Percentiles rank a stretch among this genome's conserved stretches.
Evolutionary conservation across 2,329 filamentous ascomycete species (phyloP).

Genomic region (Paracoccidioides lutzii): DNA sequence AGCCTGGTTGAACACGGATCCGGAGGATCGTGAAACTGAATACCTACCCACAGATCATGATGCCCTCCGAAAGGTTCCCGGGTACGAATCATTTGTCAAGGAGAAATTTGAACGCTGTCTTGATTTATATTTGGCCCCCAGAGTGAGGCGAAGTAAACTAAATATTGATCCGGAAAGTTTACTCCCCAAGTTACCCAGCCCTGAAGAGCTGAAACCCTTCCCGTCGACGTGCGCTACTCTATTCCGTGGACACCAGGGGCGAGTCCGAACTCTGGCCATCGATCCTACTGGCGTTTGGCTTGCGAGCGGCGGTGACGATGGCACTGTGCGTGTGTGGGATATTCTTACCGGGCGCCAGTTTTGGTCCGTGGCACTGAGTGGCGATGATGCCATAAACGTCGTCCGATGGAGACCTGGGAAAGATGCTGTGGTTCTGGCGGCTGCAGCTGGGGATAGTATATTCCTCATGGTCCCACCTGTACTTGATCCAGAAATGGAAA

Average conservation of each 20-base stretch:
- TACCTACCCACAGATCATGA: constrained; percentile 74
- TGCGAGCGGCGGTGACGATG: constrained; percentile 88
- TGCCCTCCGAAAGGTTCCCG: constrained; percentile 80
- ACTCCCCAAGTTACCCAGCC: constrained; percentile 81
- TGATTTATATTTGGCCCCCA: constrained; percentile 86
- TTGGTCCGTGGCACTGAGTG: constrained; percentile 68
- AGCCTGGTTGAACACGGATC: constrained; percentile 66
- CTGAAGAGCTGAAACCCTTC: constrained; percentile 88
- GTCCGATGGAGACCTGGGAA: constrained; percentile 81
- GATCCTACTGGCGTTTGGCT: constrained; percentile 77
- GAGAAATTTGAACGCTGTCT: constrained; percentile 92
- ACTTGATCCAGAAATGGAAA: constrained; percentile 59
- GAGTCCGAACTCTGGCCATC: constrained; percentile 71
- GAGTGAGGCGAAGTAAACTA: constrained; percentile 81
- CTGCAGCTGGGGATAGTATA: constrained; percentile 70
- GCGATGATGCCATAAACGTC: constrained; percentile 65
- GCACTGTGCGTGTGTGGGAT: constrained; percentile 82
- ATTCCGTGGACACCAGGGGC: constrained; percentile 77
- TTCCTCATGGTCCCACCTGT: constrained; percentile 70
- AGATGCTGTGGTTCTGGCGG: constrained; percentile 69
- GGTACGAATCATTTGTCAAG: constrained; percentile 79
- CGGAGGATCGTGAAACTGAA: constrained; percentile 81
- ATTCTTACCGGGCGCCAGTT: constrained; percentile 73
- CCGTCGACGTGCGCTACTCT: constrained; percentile 79
- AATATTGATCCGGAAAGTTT: constrained; percentile 93